These are phyloP conservation scores for Naganishia cerealis DNA, from an alignment of 1,284 basidiomycete species.

Conservation along the genomic window DNA sequence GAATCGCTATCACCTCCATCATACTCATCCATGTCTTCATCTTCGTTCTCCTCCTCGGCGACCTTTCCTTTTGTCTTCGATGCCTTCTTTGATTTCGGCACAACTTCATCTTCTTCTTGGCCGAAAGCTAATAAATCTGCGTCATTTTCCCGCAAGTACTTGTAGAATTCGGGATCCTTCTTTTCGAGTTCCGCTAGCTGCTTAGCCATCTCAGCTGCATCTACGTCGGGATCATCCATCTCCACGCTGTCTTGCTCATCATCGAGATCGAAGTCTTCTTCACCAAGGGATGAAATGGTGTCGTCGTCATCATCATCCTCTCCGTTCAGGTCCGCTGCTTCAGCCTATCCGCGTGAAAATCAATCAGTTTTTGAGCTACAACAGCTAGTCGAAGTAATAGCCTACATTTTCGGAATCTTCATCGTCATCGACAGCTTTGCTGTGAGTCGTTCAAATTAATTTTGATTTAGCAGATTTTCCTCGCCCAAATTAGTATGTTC, in stretches of 20 bases:
- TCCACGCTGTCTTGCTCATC: constrained; percentile 59
- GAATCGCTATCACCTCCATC: constrained; percentile 56
- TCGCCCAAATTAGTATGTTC: neutral
- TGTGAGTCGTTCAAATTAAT: neutral
- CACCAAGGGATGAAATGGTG: constrained; percentile 39
- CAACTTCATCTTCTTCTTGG: constrained; percentile 51
- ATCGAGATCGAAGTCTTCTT: constrained; percentile 48
- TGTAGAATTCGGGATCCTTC: constrained; percentile 97
- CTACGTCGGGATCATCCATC: constrained; percentile 56
- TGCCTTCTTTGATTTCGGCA: constrained; percentile 53
- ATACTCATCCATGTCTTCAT: constrained; percentile 51
- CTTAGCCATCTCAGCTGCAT: constrained; percentile 64
- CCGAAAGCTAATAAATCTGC: constrained; percentile 80
- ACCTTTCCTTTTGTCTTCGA: constrained; percentile 51
- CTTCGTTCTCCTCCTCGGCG: constrained; percentile 48
- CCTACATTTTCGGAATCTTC: constrained; percentile 12
- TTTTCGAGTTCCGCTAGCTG: constrained; percentile 86
- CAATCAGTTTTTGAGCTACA: neutral
- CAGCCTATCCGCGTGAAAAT: neutral
- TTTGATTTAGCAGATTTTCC: neutral
- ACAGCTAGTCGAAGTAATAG: neutral
- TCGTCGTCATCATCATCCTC: constrained; percentile 56
- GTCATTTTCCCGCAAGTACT: constrained; percentile 96
- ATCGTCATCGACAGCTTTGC: constrained; percentile 18
- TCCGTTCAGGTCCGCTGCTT: constrained; percentile 65